Evolutionary conservation across 2,329 filamentous ascomycete species (phyloP).

Genomic region (Penicillium decumbens): DNA sequence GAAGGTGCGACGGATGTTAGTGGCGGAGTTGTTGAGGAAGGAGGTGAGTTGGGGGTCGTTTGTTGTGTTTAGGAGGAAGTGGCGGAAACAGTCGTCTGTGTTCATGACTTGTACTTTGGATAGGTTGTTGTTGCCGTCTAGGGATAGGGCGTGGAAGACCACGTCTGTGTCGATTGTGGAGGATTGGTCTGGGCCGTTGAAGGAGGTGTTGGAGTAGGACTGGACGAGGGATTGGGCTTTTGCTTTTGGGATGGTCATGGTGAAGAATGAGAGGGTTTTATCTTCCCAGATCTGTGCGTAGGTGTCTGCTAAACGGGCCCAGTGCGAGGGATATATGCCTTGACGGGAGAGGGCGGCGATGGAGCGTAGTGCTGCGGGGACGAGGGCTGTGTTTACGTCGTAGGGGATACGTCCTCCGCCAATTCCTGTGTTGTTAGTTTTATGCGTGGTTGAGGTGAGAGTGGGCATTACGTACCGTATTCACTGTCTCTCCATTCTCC

Average conservation of each 20-base stretch:
- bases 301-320: slow-evolving; percentile 44
- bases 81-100: slow-evolving; percentile 60
- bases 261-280: slow-evolving; percentile 55
- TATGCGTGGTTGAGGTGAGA: no score
- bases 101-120: slow-evolving; percentile 56
- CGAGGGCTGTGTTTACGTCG: slow-evolving; percentile 60
- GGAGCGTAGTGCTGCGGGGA: slow-evolving; percentile 57
- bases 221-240: slow-evolving; percentile 48
- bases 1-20: slow-evolving; percentile 55
- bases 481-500: slow-evolving; percentile 62
- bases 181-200: slow-evolving; percentile 45
- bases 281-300: slow-evolving; percentile 61
- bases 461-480: slow-evolving; percentile 39
- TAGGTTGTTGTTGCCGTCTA: slow-evolving; percentile 51
- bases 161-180: slow-evolving; percentile 45
- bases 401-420: slow-evolving; percentile 61
- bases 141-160: slow-evolving; percentile 53
- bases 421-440: slow-evolving; percentile 31
- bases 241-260: slow-evolving; percentile 42
- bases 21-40: slow-evolving; percentile 55
- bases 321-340: slow-evolving; percentile 52
- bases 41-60: slow-evolving; percentile 53
- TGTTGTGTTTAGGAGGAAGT: slow-evolving; percentile 59
- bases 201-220: slow-evolving; percentile 46
- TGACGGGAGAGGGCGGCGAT: slow-evolving; percentile 51